phyloP scores from a whole-genome alignment of 2,329 filamentous ascomycete genomes.

The Aurifilum marmelostoma region DNA sequence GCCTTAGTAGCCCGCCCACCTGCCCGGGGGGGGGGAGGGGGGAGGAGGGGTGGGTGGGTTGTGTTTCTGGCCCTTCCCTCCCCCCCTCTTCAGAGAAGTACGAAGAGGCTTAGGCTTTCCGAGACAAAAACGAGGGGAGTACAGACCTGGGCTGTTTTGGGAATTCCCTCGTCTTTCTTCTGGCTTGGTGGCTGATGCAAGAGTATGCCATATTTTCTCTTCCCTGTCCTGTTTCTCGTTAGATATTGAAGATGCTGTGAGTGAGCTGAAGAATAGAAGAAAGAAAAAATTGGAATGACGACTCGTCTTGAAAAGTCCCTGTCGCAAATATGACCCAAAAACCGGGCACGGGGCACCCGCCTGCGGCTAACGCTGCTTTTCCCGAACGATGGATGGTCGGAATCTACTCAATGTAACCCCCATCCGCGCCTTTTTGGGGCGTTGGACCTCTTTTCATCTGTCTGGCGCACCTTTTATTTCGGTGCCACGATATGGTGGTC shows the following conservation, averaged over 20 bases:
- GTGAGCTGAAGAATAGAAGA: background rate
- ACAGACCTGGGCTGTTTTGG: no score
- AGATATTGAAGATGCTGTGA: background rate
- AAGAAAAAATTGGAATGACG: background rate
- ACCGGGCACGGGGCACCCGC: background rate
- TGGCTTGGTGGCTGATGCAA: background rate
- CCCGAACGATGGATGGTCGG: conserved; percentile 2
- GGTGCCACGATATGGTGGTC: background rate
- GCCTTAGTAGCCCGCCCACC: background rate
- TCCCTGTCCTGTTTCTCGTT: background rate
- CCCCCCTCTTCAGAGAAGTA: no score
- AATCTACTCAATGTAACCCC: conserved; percentile 5
- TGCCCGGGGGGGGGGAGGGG: no score
- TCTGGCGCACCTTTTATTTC: background rate
- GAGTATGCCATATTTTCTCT: background rate
- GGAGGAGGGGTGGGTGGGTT: no score
- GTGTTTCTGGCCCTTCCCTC: no score
- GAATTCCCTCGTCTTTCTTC: no score
- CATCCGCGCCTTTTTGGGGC: background rate
- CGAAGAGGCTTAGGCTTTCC: no score
- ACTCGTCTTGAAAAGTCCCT: background rate
- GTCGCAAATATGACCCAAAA: background rate
- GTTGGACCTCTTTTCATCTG: background rate
- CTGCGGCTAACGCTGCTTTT: conserved; percentile 8
- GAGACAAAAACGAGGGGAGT: no score